phyloP scores from a whole-genome alignment of 495 filamentous ascomycete genomes.

The Aspergillus homomorphus region DNA sequence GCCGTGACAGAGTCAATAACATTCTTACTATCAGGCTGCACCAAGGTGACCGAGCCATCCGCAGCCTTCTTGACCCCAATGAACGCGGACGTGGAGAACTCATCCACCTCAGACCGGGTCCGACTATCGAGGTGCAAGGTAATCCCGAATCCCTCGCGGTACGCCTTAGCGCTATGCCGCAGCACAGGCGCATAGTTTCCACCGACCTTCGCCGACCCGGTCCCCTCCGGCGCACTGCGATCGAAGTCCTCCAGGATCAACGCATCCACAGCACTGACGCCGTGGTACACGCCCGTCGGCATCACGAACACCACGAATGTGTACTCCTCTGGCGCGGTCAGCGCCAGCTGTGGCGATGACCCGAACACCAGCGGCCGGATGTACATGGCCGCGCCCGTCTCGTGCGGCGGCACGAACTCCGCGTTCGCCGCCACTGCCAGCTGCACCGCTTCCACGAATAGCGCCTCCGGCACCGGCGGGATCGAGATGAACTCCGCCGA shows the following conservation, averaged over 20 bases:
- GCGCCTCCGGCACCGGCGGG: constrained; percentile 65
- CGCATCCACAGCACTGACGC: constrained; percentile 73
- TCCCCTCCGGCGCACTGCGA: constrained; percentile 52
- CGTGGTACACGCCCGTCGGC: constrained; percentile 88
- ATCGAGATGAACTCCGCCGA: constrained; percentile 75
- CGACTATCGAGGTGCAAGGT: constrained; percentile 84
- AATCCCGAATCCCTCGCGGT: constrained; percentile 72
- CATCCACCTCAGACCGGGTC: constrained; percentile 75
- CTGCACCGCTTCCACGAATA: constrained; percentile 71
- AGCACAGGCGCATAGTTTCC: constrained; percentile 70
- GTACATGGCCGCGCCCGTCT: constrained; percentile 84
- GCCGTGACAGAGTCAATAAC: constrained; percentile 83
- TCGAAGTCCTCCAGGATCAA: constrained; percentile 69
- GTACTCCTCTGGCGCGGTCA: constrained; percentile 84
- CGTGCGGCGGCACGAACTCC: constrained; percentile 80
- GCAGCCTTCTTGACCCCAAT: constrained; percentile 62
- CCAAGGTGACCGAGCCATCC: constrained; percentile 60
- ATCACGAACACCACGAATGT: constrained; percentile 81
- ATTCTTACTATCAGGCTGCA: constrained; percentile 74
- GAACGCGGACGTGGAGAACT: constrained; percentile 87
- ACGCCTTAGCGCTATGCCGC: constrained; percentile 72
- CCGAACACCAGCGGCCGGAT: constrained; percentile 86
- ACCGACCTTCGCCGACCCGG: constrained; percentile 53
- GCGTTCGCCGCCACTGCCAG: constrained; percentile 82
- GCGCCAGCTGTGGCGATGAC: constrained; percentile 71